Evolutionary conservation across 805 yeast genomes (phyloP).

Genomic region (Saturnispora halmiae): DNA sequence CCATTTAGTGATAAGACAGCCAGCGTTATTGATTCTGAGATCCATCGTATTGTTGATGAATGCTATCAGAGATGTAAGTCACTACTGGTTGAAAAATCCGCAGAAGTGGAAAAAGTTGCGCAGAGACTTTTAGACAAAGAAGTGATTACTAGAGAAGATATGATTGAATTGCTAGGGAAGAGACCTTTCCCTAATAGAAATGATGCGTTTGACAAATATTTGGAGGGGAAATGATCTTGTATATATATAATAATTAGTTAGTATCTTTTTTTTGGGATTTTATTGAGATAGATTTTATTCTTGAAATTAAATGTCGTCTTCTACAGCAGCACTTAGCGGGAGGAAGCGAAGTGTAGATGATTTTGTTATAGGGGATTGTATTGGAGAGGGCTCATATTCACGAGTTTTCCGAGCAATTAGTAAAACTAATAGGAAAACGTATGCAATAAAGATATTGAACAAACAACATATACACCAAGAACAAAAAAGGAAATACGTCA

Average conservation of each 20-base stretch:
- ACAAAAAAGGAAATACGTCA: conserved; percentile 89
- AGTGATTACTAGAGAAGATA: conserved; percentile 73
- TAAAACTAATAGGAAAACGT: conserved; percentile 59
- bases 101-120: conserved; percentile 62
- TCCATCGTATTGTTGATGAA: conserved; percentile 55
- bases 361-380: conserved; percentile 76
- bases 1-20: conserved; percentile 71
- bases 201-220: conserved; percentile 84
- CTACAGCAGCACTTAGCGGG: too few relatives aligned
- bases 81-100: conserved; percentile 47
- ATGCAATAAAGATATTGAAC: conserved; percentile 85
- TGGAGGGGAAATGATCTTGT: conserved; percentile 30
- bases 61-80: conserved; percentile 53
- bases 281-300: neutral
- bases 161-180: conserved; percentile 66
- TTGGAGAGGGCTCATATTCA: conserved; percentile 96
- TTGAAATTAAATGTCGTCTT: neutral
- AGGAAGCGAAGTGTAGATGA: conserved; percentile 61
- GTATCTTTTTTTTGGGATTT: too few relatives aligned
- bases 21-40: conserved; percentile 56
- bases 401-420: conserved; percentile 87
- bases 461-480: conserved; percentile 91
- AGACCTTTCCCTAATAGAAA: conserved; percentile 72
- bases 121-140: conserved; percentile 63
- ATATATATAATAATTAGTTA: neutral